Percentiles rank a stretch among this genome's conserved stretches.
phyloP scores from a whole-genome alignment of 129 eudicot genomes.

The Tagetes patula region DNA sequence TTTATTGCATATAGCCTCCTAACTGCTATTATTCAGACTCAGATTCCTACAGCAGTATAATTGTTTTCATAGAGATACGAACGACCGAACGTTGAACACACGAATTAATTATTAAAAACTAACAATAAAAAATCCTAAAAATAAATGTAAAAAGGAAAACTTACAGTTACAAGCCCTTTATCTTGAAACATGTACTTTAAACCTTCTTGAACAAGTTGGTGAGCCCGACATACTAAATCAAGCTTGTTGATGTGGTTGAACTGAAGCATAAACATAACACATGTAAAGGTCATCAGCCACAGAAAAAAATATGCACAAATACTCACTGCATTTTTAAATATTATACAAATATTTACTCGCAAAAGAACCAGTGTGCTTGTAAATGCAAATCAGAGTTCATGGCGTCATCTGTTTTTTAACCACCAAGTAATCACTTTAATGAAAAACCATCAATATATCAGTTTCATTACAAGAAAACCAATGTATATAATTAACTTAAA shows the following conservation, averaged over 20 bases:
- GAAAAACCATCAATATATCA: background rate
- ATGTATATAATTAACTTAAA: background rate
- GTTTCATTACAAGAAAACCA: background rate
- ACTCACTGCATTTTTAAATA: background rate
- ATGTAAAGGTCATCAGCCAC: conserved; percentile 11
- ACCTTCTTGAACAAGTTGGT: conserved; percentile 99
- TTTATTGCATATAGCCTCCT: background rate
- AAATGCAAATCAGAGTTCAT: background rate
- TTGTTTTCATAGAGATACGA: background rate
- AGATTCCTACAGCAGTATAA: background rate
- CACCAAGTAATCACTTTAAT: background rate
- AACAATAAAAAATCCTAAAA: background rate
- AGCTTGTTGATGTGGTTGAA: conserved; percentile 95
- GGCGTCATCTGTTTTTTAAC: background rate
- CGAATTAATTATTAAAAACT: background rate
- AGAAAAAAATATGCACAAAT: background rate
- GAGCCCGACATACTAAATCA: conserved; percentile 97
- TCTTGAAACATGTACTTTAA: conserved; percentile 98
- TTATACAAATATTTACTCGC: background rate
- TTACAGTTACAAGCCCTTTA: conserved; percentile 97
- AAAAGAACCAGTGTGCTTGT: background rate
- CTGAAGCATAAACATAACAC: conserved; percentile 40
- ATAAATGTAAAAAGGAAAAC: conserved; percentile 27
- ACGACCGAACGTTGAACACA: background rate
- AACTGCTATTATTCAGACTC: background rate